Percentiles rank a stretch among this genome's conserved stretches.
phyloP scores from a whole-genome alignment of 2,329 filamentous ascomycete species.

The Passalora sequoiae region DNA sequence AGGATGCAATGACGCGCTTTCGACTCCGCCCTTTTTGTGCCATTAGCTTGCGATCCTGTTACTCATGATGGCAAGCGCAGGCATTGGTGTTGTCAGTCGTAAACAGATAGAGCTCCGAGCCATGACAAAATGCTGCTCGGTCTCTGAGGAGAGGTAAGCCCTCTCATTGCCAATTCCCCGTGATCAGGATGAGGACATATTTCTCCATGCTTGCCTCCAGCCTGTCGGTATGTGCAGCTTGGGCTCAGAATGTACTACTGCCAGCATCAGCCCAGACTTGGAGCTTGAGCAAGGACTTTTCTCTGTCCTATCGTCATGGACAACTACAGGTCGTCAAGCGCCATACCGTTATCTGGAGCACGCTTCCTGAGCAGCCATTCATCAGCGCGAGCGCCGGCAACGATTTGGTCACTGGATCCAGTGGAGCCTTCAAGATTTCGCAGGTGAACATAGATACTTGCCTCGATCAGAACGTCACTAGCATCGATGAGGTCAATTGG shows the following conservation, averaged over 20 bases:
- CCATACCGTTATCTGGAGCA: slow-evolving; percentile 21
- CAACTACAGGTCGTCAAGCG: slow-evolving; percentile 17
- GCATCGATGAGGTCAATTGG: slow-evolving; percentile 16
- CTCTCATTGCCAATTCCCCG: no score
- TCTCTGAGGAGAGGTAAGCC: no score
- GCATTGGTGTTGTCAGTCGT: no score
- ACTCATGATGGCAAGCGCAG: no score
- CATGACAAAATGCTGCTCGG: no score
- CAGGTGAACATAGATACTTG: slow-evolving; percentile 23
- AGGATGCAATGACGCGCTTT: no score
- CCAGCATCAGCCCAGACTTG: slow-evolving; percentile 2
- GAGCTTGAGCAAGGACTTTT: slow-evolving; percentile 15
- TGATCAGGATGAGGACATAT: no score
- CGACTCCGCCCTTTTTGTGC: no score
- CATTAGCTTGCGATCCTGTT: no score
- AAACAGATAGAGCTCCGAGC: no score
- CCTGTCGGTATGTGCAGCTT: slow-evolving; percentile 14
- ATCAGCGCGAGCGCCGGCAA: slow-evolving; percentile 26
- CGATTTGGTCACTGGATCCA: slow-evolving; percentile 21
- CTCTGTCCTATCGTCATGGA: slow-evolving; percentile 8
- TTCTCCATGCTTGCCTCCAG: no score
- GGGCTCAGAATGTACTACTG: slow-evolving; percentile 12
- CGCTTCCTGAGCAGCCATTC: slow-evolving; percentile 20
- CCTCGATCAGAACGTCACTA: slow-evolving; percentile 21
- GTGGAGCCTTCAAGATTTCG: slow-evolving; percentile 27